phyloP scores from a whole-genome alignment of 225 moss, liverwort and hornwort genomes.

The Lunularia cruciata region DNA sequence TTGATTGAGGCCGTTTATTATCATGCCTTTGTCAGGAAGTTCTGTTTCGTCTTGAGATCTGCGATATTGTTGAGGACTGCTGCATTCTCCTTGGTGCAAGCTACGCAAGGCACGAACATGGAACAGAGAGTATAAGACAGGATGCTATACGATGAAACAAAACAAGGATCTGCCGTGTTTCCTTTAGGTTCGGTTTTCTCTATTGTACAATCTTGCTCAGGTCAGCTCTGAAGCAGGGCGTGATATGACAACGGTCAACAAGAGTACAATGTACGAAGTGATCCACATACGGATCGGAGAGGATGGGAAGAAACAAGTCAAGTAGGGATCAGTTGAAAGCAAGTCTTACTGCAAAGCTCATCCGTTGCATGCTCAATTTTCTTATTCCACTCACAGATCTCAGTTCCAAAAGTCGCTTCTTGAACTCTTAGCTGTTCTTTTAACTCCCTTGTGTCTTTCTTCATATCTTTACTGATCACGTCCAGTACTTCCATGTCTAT shows the following conservation, averaged over 20 bases:
- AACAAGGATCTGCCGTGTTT: no score
- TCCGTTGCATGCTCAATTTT: slow-evolving; percentile 45
- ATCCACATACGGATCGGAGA: background rate
- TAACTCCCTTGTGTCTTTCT: slow-evolving; percentile 43
- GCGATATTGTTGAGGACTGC: slow-evolving; percentile 69
- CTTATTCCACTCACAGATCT: slow-evolving; percentile 35
- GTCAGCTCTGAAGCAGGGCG: no score
- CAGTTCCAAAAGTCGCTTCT: slow-evolving; percentile 32
- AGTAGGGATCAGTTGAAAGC: no score
- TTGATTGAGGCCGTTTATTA: slow-evolving; percentile 2
- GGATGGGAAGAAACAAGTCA: no score
- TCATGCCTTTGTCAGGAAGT: slow-evolving; percentile 36
- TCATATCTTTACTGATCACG: slow-evolving; percentile 49
- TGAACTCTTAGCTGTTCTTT: slow-evolving; percentile 48
- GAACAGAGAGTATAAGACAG: no score
- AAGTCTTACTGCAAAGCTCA: slow-evolving; percentile 43
- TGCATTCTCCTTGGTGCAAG: slow-evolving; percentile 78
- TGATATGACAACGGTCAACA: background rate
- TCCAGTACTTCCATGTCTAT: slow-evolving; percentile 52
- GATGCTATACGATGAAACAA: no score
- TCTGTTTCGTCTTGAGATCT: slow-evolving; percentile 61
- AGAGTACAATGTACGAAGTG: no score
- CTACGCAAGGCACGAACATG: slow-evolving; percentile 30
- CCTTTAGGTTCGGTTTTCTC: no score
- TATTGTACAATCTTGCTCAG: no score